phyloP scores from a whole-genome alignment of 2,329 filamentous ascomycete genomes.

The Cercospora nicotianae region DNA sequence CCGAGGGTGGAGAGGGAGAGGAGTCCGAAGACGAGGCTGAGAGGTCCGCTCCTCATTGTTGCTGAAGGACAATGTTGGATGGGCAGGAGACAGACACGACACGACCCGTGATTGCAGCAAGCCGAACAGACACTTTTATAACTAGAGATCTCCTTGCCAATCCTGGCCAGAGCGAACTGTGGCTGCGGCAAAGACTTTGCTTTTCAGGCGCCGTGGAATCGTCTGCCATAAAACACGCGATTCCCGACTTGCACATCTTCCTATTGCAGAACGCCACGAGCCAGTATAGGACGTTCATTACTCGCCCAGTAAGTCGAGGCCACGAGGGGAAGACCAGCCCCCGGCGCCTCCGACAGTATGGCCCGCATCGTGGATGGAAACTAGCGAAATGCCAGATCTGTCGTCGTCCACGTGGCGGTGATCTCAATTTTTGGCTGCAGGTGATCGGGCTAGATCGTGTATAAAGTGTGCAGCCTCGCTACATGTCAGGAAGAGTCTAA shows the following conservation, averaged over 20 bases:
- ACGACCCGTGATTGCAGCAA: too few species aligned
- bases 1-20: neutral
- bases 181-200: neutral
- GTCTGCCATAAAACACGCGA: neutral
- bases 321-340: neutral
- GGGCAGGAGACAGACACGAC: neutral
- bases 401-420: too few species aligned
- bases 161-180: neutral
- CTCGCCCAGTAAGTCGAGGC: neutral
- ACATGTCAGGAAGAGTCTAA: neutral
- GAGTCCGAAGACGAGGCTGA: neutral
- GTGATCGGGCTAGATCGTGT: neutral
- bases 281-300: neutral
- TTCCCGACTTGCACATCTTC: neutral
- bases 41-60: neutral
- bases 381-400: neutral
- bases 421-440: neutral
- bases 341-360: neutral
- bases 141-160: neutral
- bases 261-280: neutral
- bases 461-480: neutral
- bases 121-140: neutral
- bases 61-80: neutral
- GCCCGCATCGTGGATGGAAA: neutral
- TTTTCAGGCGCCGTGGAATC: neutral